These are phyloP conservation scores for Gloeostereum incarnatum DNA, from an alignment of 768 basidiomycete genomes.

Conservation along the genomic window DNA sequence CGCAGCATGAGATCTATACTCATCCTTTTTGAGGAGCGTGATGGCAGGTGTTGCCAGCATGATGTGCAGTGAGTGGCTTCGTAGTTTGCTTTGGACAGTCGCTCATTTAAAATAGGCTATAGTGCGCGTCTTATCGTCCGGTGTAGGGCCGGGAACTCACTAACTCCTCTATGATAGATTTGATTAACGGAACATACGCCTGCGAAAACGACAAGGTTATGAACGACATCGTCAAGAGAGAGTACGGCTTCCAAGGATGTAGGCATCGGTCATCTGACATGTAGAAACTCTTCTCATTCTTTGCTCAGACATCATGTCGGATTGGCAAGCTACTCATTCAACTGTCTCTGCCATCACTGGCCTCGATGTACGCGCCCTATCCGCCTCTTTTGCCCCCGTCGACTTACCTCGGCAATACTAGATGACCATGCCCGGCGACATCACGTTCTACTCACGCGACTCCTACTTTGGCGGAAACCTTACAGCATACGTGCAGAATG, in stretches of 20 bases:
- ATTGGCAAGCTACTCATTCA: slow-evolving; percentile 60
- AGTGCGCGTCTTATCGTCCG: slow-evolving; percentile 27
- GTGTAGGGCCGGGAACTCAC: too few relatives aligned
- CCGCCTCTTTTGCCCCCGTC: slow-evolving; percentile 1
- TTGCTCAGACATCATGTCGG: slow-evolving; percentile 52
- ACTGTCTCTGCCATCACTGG: slow-evolving; percentile 54
- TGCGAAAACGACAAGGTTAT: slow-evolving; percentile 66
- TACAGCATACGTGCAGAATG: slow-evolving; percentile 59
- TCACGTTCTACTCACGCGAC: slow-evolving; percentile 36
- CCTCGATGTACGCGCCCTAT: slow-evolving; percentile 41
- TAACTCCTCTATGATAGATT: slow-evolving; percentile 27
- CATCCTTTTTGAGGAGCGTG: slow-evolving; percentile 62
- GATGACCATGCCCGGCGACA: slow-evolving; percentile 69
- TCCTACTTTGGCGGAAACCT: slow-evolving; percentile 65
- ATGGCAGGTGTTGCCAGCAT: slow-evolving; percentile 66
- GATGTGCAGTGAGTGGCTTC: too few relatives aligned
- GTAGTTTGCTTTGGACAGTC: too few relatives aligned
- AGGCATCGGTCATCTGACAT: slow-evolving; percentile 12
- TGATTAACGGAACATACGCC: slow-evolving; percentile 62
- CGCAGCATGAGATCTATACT: slow-evolving; percentile 67
- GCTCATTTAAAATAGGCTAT: too few relatives aligned
- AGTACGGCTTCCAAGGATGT: slow-evolving; percentile 74
- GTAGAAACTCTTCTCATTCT: background rate
- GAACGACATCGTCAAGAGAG: slow-evolving; percentile 68
- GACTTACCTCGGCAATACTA: slow-evolving; percentile 13